These are phyloP conservation scores for Shiraia bambusicola DNA, from an alignment of 2,329 filamentous ascomycete species.

Conservation along the genomic window DNA sequence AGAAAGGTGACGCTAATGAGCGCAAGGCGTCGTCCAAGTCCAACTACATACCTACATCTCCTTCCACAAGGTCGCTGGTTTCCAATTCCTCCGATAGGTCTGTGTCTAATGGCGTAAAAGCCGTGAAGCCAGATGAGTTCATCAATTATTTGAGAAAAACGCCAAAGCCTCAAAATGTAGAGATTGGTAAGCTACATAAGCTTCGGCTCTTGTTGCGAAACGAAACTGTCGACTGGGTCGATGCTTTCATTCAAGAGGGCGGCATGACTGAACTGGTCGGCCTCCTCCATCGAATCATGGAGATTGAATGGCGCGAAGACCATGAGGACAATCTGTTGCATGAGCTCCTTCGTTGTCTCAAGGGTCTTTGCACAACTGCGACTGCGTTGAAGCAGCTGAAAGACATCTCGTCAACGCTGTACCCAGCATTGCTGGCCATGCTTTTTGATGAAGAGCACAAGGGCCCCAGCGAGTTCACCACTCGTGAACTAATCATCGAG, in stretches of 20 bases:
- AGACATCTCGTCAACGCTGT: constrained; percentile 75
- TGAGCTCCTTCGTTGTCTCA: constrained; percentile 88
- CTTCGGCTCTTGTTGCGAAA: constrained; percentile 85
- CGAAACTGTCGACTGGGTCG: constrained; percentile 94
- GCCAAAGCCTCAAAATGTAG: constrained; percentile 77
- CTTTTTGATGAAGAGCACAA: constrained; percentile 98
- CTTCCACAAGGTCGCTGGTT: constrained; percentile 59
- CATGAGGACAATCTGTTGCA: constrained; percentile 93
- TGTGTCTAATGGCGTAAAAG: constrained; percentile 69
- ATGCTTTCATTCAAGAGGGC: constrained; percentile 82
- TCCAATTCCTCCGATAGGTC: constrained; percentile 59
- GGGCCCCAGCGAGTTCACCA: constrained; percentile 94
- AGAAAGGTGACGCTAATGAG: constrained; percentile 60
- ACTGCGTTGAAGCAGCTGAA: constrained; percentile 79
- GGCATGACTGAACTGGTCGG: constrained; percentile 91
- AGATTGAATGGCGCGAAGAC: constrained; percentile 96
- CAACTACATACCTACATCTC: constrained; percentile 65
- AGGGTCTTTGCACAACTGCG: constrained; percentile 90
- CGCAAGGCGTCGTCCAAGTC: constrained; percentile 66
- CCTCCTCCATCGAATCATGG: constrained; percentile 87
- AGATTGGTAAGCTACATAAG: constrained; percentile 95
- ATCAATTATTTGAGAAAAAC: constrained; percentile 81
- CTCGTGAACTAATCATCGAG: constrained; percentile 84
- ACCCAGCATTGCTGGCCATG: constrained; percentile 83
- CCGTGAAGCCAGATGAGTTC: constrained; percentile 78